Conservation (phyloP, 1,139 yeast genomes). For the Meyerozyma athensensis region DNA sequence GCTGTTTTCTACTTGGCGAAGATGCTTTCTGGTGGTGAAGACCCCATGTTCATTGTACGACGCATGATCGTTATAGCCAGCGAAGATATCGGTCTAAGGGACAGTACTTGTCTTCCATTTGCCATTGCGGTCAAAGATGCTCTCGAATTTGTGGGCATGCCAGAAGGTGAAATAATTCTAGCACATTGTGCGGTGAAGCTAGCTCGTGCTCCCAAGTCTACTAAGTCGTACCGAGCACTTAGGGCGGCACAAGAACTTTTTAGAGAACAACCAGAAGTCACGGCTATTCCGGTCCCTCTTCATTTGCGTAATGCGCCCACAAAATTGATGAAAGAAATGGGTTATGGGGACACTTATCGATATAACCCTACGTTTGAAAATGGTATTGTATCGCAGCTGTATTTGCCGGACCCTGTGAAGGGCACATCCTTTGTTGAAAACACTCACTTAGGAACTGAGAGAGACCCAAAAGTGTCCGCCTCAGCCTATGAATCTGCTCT, state of each 20-base stretch:
- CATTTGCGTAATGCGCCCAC: slow-evolving; percentile 96
- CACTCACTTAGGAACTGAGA: slow-evolving; percentile 28
- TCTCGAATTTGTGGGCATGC: slow-evolving; percentile 89
- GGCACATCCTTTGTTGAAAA: slow-evolving; percentile 34
- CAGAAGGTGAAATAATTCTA: slow-evolving; percentile 85
- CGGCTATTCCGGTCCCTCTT: slow-evolving; percentile 63
- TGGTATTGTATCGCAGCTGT: slow-evolving; percentile 70
- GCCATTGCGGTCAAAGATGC: slow-evolving; percentile 85
- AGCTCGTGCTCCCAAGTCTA: slow-evolving; percentile 82
- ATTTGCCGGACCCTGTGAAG: slow-evolving; percentile 52
- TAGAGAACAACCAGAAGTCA: slow-evolving; percentile 56
- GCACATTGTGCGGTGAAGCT: slow-evolving; percentile 91
- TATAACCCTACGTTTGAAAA: slow-evolving; percentile 76
- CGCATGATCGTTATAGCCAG: slow-evolving; percentile 91
- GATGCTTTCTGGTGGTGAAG: slow-evolving; percentile 91
- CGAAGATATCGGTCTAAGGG: slow-evolving; percentile 83
- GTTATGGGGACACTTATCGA: slow-evolving; percentile 79
- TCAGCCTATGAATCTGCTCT: slow-evolving; percentile 19
- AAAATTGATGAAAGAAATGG: slow-evolving; percentile 77
- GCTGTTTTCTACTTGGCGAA: slow-evolving; percentile 79
- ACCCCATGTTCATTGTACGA: slow-evolving; percentile 86
- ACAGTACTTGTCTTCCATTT: slow-evolving; percentile 80
- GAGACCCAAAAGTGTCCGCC: slow-evolving; percentile 24
- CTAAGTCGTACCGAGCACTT: slow-evolving; percentile 78
- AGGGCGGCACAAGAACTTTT: slow-evolving; percentile 57